Base-by-base conservation (phyloP, 2,329 filamentous ascomycete species). In the Fusarium torulosum region DNA sequence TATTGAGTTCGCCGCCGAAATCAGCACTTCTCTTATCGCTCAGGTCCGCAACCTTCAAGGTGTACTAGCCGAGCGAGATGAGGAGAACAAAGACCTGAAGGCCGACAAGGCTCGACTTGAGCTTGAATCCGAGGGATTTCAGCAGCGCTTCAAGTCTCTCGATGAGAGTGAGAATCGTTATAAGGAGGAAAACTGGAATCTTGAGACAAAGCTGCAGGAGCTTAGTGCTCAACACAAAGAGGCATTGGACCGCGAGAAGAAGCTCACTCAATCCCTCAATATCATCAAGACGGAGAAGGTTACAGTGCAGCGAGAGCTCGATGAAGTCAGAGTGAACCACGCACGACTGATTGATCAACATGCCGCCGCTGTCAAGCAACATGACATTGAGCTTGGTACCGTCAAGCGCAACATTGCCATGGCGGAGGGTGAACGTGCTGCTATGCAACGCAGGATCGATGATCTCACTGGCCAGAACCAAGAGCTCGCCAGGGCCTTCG, bases 111-210 rank as follows among this genome's bases (percentile, higher is more conserved):
- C 91, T 7, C 88, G 88, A 63, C 84, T 98, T 35, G 94, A 98
- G 77, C 86, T 92, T 33, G 94, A 97, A 69, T 87, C 90, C 0
- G 91, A 97, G 76, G 88, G 86, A 4, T 87, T 96, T 67, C 87
- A 91, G 53, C 92, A 96, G 77, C 89, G 94, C 33, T 83, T 98
- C 67, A 91, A 92, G 75, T 86, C 87, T 8, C 83, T 97, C 40
- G 94, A 97, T 72, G 96, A 99, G 79, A 97, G 92, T 76, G 96
- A 99, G 78, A 91, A 96, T 74, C 90, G 93, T 52, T 97, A 97
- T 82, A 98, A 97, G 80, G 96, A 99, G 75, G 96, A 98, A 79
- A 99, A 98, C 77, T 99, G 96, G 96, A 95, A 92, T 66, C 85
- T 99, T 37, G 96, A 99, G 79, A 97, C 94, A 0, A 92, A 94